These are phyloP conservation scores for Sambucus nigra DNA, from an alignment of 129 eudicot species.

Conservation along the genomic window DNA sequence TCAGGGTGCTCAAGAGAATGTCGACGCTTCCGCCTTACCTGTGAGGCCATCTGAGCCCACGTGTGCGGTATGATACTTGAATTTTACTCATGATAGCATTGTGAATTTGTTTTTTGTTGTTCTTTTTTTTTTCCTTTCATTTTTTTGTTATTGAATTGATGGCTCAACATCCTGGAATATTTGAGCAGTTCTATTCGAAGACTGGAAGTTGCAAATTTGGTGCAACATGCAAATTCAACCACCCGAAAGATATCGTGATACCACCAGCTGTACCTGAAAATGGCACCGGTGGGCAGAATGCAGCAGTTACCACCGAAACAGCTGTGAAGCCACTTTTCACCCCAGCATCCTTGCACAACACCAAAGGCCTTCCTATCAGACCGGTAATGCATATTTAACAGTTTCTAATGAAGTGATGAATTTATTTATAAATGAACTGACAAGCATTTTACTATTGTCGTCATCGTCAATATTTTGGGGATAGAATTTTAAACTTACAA, in stretches of 20 bases:
- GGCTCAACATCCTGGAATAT: constrained; percentile 11
- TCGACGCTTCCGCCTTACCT: constrained; percentile 41
- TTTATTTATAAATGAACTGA: not conserved
- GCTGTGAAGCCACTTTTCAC: constrained; percentile 19
- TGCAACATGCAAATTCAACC: constrained; percentile 77
- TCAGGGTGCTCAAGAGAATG: constrained; percentile 41
- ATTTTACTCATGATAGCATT: not conserved
- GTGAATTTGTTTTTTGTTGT: not conserved
- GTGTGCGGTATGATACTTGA: constrained; percentile 55
- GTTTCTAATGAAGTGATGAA: not conserved
- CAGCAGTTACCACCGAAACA: constrained; percentile 14
- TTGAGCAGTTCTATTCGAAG: constrained; percentile 79
- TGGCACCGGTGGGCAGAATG: constrained; percentile 29
- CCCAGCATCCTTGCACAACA: constrained; percentile 62
- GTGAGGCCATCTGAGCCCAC: constrained; percentile 90
- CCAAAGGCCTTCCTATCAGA: constrained; percentile 91
- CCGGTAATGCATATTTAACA: constrained; percentile 38
- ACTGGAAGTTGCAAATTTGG: constrained; percentile 89
- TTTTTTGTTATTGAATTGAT: not conserved
- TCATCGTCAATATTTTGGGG: too few species aligned
- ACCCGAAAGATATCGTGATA: constrained; percentile 63
- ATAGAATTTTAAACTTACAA: too few species aligned
- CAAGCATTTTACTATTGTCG: not conserved
- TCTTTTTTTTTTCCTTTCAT: not conserved
- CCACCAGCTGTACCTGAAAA: constrained; percentile 34